A percentile compares a stretch with the other conserved stretches of the same genome.
Conservation (phyloP, 306 rosid genomes). For the Medicago arabica region DNA sequence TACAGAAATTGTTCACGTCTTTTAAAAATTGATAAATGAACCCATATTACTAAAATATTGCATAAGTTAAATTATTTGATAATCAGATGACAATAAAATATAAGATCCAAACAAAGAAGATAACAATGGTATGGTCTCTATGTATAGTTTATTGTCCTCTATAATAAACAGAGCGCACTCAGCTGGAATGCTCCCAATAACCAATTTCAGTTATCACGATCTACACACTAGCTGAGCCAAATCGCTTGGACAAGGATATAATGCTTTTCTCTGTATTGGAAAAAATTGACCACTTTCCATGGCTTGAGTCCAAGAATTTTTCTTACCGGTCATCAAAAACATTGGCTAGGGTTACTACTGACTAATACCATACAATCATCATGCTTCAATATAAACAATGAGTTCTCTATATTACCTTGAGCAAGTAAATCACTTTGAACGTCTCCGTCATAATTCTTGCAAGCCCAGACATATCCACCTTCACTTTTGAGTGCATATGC, state of each 20-base stretch:
- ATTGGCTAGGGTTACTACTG: not conserved
- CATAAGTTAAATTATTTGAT: slow-evolving; percentile 3
- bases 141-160: not conserved
- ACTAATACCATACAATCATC: slow-evolving; percentile 25
- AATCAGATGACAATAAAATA: not conserved
- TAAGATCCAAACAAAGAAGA: slow-evolving; percentile 23
- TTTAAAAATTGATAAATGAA: not conserved
- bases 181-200: not conserved
- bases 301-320: slow-evolving; percentile 21
- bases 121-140: slow-evolving; percentile 1
- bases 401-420: slow-evolving; percentile 68
- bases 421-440: slow-evolving; percentile 98
- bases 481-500: slow-evolving; percentile 94
- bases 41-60: not conserved
- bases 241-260: slow-evolving; percentile 1
- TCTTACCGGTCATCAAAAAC: not conserved
- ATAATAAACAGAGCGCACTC: not conserved
- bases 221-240: slow-evolving; percentile 10
- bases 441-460: slow-evolving; percentile 98
- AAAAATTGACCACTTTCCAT: not conserved
- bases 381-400: slow-evolving; percentile 15
- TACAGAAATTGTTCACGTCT: not conserved
- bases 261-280: slow-evolving; percentile 1
- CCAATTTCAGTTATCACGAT: too few species aligned
- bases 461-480: slow-evolving; percentile 99